Evolutionary conservation across 768 basidiomycete genomes (phyloP), one percentile per base, ranked within the genome.

Genomic region (Solioccasus polychromus): DNA sequence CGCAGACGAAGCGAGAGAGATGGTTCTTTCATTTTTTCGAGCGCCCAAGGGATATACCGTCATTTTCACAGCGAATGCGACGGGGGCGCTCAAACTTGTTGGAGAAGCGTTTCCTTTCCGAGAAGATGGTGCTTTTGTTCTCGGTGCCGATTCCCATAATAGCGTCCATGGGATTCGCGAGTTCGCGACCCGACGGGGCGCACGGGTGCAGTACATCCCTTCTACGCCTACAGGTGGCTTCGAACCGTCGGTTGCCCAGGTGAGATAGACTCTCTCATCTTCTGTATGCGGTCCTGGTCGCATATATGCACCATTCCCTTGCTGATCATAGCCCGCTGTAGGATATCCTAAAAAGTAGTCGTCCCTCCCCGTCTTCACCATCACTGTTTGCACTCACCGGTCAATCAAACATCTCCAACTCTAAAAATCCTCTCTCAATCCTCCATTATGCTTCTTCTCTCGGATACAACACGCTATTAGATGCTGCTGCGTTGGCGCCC

Each of bases 81-180:
- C 83, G 8, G 84, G 74, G 5, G 88, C 89, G 1, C 71, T 92
- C 54, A 91, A 90, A 58, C 74, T 92, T 25, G 76, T 92, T 31
- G 90, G 88, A 26, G 89, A 92, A 63, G 72, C 87, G 0, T 92
- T 82, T 54, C 86, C 85, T 0, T 92, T 90, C 57, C 63, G 60
- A 4, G 68, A 68, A 30, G 75, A 71, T n/a, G 77, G 81, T 40
- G 66, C 64, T 36, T 83, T 81, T 57, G 75, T 92, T 39, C 79
- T 92, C 44, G 78, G 84, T 17, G 73, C 76, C 14, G 89, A 92
- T 64, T 84, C 86, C 7, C 90, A 92, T 62, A 91, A 90, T 57
- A 89, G 86, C 50, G 82, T 91, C 17, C 84, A 91, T 54, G 88
- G 88, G 8, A 85, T 91, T 48, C 76, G 89, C 34, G 75, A 85